Percentiles rank a stretch among this genome's conserved stretches.
These are phyloP conservation scores for Cutaneotrichosporon cavernicola DNA, from an alignment of 1,284 basidiomycete genomes.

Conservation along the genomic window DNA sequence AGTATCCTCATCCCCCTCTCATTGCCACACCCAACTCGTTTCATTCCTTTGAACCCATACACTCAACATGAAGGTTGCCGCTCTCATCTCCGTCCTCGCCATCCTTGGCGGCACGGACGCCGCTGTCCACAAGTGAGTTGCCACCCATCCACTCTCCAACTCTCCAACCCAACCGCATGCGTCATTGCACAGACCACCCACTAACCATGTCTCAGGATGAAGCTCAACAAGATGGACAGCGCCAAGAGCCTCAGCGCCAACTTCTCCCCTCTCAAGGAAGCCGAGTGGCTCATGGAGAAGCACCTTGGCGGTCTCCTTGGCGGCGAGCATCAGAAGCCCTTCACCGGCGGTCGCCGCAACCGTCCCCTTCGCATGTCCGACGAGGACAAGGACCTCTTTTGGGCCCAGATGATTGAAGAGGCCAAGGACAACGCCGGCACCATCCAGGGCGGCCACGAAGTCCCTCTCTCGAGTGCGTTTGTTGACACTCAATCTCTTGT, in stretches of 20 bases:
- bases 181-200: background rate
- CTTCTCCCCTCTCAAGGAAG: constrained; percentile 64
- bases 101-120: constrained; percentile 57
- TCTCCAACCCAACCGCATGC: background rate
- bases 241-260: constrained; percentile 55
- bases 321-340: constrained; percentile 59
- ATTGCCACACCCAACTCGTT: constrained; percentile 21
- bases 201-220: constrained; percentile 61
- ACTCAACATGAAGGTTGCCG: constrained; percentile 62
- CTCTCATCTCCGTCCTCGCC: constrained; percentile 69
- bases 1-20: constrained; percentile 12
- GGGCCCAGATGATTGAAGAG: constrained; percentile 65
- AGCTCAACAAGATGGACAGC: constrained; percentile 73
- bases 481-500: constrained; percentile 10
- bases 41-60: background rate
- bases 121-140: constrained; percentile 46
- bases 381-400: constrained; percentile 67
- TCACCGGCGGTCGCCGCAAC: constrained; percentile 60
- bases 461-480: constrained; percentile 83
- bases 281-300: constrained; percentile 81
- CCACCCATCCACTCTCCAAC: background rate
- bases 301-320: constrained; percentile 57
- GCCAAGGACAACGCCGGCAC: constrained; percentile 52
- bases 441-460: constrained; percentile 74
- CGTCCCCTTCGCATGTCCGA: constrained; percentile 59